Evolutionary conservation across 225 moss, liverwort and hornwort genomes (phyloP), one percentile per base, ranked within the genome.

Genomic region (Physcomitrellopsis africana): DNA sequence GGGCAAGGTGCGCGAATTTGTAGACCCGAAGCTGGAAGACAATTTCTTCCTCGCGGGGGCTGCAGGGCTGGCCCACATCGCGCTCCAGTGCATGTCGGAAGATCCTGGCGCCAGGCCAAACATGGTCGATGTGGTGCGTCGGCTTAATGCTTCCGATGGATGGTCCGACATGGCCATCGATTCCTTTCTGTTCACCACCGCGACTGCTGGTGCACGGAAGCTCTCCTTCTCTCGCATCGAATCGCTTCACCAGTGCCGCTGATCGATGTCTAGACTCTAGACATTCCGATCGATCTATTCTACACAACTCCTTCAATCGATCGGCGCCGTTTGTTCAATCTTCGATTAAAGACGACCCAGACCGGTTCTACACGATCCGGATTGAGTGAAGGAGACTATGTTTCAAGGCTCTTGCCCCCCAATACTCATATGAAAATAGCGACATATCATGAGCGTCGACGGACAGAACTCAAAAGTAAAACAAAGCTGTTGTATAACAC

Each of bases 1-100:
- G 10, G 86, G 86, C 41, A 86, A 80, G 67, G 80, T 86, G 17
- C 65, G 74, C 1, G 86, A 86, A 10, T 80, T 86, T 37, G n/a
- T 86, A 37, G 86, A 86, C 24, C 82, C 80, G 61, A 77, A 74
- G 58, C 67, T 78, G 63, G 83, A 48, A 14, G 62, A 61, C 20
- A 42, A 43, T 15, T 83, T 72, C 63, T 76, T 80, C 8, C 67
- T 72, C 1, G 79, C 72, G 8, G 79, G 79, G 37, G 83, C 83
- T 12, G 83, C 80, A 8, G 83, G 83, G 20, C 59, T 83, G 49
- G 76, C 79, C 16, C 79, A 80, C 64, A 77, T 83, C 29, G 83
- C 80, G 3, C 22, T 83, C 26, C 79, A 79, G 47, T 83, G 83
- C 79, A 80, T 83, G 83, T 60, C 58, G 0, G 73, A 80, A 10